Conservation (phyloP, 495 filamentous ascomycete species). For the Cercophora newfieldiana region DNA sequence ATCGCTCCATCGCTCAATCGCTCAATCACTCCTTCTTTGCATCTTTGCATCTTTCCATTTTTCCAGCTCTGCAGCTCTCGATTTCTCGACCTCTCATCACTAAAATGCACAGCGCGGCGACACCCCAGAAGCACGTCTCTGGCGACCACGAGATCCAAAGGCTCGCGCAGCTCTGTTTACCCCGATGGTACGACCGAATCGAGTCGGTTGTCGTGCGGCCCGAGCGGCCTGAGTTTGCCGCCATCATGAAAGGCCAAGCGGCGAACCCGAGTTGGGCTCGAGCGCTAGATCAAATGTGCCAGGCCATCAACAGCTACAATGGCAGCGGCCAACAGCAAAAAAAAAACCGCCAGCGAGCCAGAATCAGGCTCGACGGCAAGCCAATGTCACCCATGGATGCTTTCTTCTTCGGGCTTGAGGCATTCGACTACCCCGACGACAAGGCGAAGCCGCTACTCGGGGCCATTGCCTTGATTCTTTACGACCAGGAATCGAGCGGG, state of each 20-base stretch:
- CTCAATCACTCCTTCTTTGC: too few relatives aligned
- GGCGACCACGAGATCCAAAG: constrained; percentile 3
- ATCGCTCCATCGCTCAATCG: too few relatives aligned
- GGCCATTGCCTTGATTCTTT: constrained; percentile 13
- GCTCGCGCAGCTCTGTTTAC: constrained; percentile 11
- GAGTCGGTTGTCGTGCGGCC: constrained; percentile 10
- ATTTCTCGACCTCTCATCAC: too few relatives aligned
- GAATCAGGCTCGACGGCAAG: not conserved
- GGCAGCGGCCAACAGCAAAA: not conserved
- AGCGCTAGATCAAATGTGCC: constrained; percentile 2
- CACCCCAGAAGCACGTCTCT: too few relatives aligned
- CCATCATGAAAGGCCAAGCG: not conserved
- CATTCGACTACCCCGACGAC: constrained; percentile 12
- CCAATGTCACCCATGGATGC: not conserved
- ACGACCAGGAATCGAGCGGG: constrained; percentile 12
- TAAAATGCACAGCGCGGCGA: too few relatives aligned
- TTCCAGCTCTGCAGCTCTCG: too few relatives aligned
- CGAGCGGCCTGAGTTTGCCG: constrained; percentile 12
- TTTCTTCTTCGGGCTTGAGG: constrained; percentile 11
- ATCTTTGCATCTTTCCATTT: too few relatives aligned
- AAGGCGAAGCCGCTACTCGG: constrained; percentile 3
- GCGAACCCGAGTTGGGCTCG: constrained; percentile 12
- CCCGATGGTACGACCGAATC: constrained; percentile 12
- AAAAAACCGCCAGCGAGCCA: not conserved
- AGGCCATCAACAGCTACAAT: not conserved